A percentile compares a stretch with the other conserved stretches of the same genome.
Conservation (phyloP, 108 stramenopile genomes). For the Discostella stelligeroides region DNA sequence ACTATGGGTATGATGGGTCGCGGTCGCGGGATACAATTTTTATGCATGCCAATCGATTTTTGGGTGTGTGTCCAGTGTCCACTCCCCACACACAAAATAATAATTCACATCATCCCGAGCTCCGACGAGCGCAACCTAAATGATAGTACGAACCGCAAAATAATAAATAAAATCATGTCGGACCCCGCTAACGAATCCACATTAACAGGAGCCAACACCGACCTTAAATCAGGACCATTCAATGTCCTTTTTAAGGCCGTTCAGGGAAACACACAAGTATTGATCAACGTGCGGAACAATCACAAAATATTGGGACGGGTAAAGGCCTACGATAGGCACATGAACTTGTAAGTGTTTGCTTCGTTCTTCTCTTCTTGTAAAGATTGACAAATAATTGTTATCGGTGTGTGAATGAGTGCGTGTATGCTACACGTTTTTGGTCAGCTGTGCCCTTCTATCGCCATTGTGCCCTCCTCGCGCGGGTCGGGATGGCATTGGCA, state of each 20-base stretch:
- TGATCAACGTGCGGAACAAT: constrained; percentile 98
- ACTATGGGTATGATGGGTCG: no score
- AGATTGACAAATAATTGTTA: background rate
- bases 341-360: constrained; percentile 74
- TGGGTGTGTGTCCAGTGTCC: no score
- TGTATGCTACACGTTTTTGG: no score
- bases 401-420: background rate
- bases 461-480: no score
- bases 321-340: constrained; percentile 95
- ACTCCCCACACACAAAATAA: no score
- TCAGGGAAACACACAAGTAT: constrained; percentile 92
- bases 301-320: constrained; percentile 97
- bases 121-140: no score
- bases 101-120: no score
- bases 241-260: constrained; percentile 93
- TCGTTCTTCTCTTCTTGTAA: background rate
- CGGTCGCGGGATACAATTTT: no score
- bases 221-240: constrained; percentile 92
- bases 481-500: no score
- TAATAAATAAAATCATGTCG: background rate
- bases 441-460: no score
- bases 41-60: no score
- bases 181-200: constrained; percentile 12
- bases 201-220: constrained; percentile 30
- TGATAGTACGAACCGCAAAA: no score